Percentiles rank a stretch among this genome's conserved stretches.
Evolutionary conservation across 2,329 filamentous ascomycete genomes (phyloP).

Genomic region (Thyridium curvatum): DNA sequence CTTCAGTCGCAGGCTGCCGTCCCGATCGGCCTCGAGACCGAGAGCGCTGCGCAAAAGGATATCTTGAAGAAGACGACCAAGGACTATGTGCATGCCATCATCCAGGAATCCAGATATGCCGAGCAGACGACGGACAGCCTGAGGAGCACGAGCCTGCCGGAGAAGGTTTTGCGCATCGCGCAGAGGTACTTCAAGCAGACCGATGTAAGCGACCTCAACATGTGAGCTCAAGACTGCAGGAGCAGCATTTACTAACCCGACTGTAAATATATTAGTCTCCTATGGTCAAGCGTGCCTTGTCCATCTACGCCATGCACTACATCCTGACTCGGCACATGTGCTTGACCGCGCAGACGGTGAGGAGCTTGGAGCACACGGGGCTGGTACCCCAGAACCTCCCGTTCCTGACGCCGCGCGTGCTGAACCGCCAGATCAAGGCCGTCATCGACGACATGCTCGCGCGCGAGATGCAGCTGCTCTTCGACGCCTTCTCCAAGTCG

Average conservation of each 20-base stretch:
- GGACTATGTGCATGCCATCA: conserved; percentile 42
- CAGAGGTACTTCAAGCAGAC: conserved; percentile 40
- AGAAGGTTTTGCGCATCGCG: conserved; percentile 38
- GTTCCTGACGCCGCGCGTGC: conserved; percentile 45
- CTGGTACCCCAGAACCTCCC: conserved; percentile 35
- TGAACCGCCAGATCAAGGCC: conserved; percentile 51
- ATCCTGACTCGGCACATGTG: conserved; percentile 49
- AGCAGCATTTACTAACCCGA: too few species aligned
- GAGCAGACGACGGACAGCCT: conserved; percentile 43
- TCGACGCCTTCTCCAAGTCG: conserved; percentile 44
- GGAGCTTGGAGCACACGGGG: conserved; percentile 31
- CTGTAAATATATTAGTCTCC: conserved; percentile 24
- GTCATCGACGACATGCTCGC: conserved; percentile 49
- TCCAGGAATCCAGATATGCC: conserved; percentile 39
- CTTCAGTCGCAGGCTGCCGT: conserved; percentile 35
- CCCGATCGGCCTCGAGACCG: conserved; percentile 44
- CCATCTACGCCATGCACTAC: conserved; percentile 52
- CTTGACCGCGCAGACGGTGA: conserved; percentile 37
- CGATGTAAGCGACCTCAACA: conserved; percentile 29
- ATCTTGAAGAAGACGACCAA: conserved; percentile 38
- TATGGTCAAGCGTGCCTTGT: conserved; percentile 47
- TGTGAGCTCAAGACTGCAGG: neutral
- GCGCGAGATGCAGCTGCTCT: conserved; percentile 43
- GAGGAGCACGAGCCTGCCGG: conserved; percentile 36
- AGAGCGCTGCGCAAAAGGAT: conserved; percentile 32